These are phyloP conservation scores for Aurantiochytrium sp. DNA, from an alignment of 108 stramenopile species.

Conservation along the genomic window DNA sequence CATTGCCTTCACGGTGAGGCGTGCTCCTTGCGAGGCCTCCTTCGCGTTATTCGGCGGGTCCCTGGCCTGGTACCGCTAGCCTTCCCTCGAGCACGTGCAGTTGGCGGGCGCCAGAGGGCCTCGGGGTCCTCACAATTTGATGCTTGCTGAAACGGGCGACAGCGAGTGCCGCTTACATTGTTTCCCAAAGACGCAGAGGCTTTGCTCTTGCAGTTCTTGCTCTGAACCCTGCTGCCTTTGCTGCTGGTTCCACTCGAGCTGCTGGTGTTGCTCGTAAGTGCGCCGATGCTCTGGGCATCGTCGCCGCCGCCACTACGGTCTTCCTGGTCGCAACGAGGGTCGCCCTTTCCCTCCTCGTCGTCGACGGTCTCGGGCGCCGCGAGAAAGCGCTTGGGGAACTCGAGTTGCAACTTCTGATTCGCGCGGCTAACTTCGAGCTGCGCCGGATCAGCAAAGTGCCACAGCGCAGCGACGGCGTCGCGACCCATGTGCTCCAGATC, in stretches of 20 bases:
- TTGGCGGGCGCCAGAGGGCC: background rate
- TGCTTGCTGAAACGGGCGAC: too few species aligned
- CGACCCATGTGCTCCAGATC: conserved; percentile 15
- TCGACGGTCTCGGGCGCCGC: background rate
- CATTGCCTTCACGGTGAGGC: too few species aligned
- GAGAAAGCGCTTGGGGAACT: background rate
- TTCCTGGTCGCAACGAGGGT: background rate
- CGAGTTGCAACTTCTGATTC: background rate
- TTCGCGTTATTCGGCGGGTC: background rate
- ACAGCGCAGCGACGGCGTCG: background rate
- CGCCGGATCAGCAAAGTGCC: background rate
- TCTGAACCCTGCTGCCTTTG: too few species aligned
- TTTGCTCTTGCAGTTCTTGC: too few species aligned
- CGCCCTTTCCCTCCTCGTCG: background rate
- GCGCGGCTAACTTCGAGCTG: background rate
- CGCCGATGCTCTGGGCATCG: too few species aligned
- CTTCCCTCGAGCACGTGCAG: background rate
- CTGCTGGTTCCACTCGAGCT: too few species aligned
- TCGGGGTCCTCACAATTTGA: too few species aligned
- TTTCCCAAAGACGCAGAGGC: too few species aligned
- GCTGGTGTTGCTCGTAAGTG: too few species aligned
- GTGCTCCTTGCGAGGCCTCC: background rate
- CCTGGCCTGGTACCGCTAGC: background rate
- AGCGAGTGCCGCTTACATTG: too few species aligned
- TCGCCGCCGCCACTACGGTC: too few species aligned